Evolutionary conservation across 1,284 basidiomycete species (phyloP).

Genomic region (Sporisorium graminicola): DNA sequence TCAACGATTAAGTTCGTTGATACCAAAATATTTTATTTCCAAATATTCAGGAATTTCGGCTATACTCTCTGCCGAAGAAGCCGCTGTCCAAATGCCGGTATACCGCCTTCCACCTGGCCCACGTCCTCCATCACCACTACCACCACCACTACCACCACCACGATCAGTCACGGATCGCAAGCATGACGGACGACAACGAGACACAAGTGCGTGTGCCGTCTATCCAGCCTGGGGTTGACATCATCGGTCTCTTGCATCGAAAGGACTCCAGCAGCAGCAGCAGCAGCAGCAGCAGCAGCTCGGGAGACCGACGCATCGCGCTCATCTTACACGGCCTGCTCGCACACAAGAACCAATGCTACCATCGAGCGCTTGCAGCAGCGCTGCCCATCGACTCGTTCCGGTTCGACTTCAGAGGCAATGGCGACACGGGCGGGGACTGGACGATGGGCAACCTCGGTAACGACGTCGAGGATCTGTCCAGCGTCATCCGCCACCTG

Average conservation of each 20-base stretch:
- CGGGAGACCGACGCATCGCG: constrained; percentile 27
- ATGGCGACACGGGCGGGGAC: constrained; percentile 27
- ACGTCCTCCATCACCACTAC: too few species aligned
- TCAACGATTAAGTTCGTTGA: too few species aligned
- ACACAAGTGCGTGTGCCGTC: constrained; percentile 25
- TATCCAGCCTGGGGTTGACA: constrained; percentile 8
- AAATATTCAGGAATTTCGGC: constrained; percentile 2
- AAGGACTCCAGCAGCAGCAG: neutral
- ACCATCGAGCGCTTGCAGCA: constrained; percentile 78
- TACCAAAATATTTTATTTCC: too few species aligned
- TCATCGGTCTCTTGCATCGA: constrained; percentile 30
- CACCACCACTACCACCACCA: neutral
- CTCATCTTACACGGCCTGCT: constrained; percentile 59
- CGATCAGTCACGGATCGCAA: neutral
- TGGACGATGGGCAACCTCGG: constrained; percentile 30
- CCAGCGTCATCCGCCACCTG: constrained; percentile 26
- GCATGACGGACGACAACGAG: constrained; percentile 13
- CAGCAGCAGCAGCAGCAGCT: neutral
- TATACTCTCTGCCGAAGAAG: neutral
- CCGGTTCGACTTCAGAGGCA: constrained; percentile 80
- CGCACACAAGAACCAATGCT: constrained; percentile 76
- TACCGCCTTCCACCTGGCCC: too few species aligned
- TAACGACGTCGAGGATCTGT: constrained; percentile 37
- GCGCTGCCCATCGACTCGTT: constrained; percentile 81
- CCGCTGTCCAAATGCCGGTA: neutral